These are phyloP conservation scores for Yamadazyma membranifaciens DNA, from an alignment of 1,139 yeast species.

Conservation along the genomic window DNA sequence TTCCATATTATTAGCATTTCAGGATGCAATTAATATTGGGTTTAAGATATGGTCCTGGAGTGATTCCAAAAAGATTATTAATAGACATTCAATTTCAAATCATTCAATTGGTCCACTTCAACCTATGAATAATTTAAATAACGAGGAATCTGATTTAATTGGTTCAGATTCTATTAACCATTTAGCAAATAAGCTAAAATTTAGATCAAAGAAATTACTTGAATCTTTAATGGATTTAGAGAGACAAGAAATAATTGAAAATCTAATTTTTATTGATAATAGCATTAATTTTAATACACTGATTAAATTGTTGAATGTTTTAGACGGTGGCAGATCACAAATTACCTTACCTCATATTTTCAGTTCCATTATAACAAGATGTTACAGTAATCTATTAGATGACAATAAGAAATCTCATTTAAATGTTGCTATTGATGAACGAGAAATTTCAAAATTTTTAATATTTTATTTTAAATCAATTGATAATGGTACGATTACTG, in stretches of 20 bases:
- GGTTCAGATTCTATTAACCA: constrained; percentile 48
- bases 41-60: constrained; percentile 77
- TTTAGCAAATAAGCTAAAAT: constrained; percentile 66
- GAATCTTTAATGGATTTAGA: constrained; percentile 70
- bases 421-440: constrained; percentile 40
- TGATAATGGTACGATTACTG: constrained; percentile 75
- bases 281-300: constrained; percentile 18
- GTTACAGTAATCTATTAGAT: constrained; percentile 29
- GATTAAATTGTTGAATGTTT: constrained; percentile 61
- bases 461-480: constrained; percentile 60
- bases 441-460: constrained; percentile 49
- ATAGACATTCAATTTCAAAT: background rate
- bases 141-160: background rate
- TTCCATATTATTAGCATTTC: constrained; percentile 61
- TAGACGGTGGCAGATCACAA: constrained; percentile 85
- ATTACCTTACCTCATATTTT: constrained; percentile 68
- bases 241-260: constrained; percentile 71
- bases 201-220: constrained; percentile 65
- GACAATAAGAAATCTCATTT: constrained; percentile 42
- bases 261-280: constrained; percentile 45
- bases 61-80: constrained; percentile 39
- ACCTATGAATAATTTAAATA: background rate
- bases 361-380: constrained; percentile 46
- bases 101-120: constrained; percentile 1
- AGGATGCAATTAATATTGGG: constrained; percentile 54